Base-by-base conservation (phyloP, 768 basidiomycete species). In the Xanthoconium purpureum region DNA sequence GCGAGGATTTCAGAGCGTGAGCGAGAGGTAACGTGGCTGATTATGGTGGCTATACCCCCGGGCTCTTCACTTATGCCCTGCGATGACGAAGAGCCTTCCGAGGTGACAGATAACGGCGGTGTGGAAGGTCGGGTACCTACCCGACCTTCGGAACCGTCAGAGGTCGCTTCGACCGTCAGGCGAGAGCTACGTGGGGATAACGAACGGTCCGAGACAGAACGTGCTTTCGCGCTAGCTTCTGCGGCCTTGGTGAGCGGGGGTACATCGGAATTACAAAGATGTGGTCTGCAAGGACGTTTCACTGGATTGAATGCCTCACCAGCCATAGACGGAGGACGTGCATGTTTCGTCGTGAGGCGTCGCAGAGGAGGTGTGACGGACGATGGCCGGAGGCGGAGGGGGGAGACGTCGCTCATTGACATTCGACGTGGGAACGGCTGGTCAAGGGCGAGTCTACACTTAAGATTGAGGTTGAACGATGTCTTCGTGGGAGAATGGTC, bases 1-100 rank as follows among this genome's bases (percentile, higher is more conserved):
- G 71, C 69, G 38, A 77, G 66, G 45, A 79, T 73, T 52, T 78
- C 74, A 30, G 70, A 69, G 50, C 65, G 70, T 3, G 76, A 57
- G 40, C 74, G 77, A 11, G 66, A 63, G 13, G 64, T 55, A n/a
- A 67, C 52, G 46, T 63, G 64, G 36, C 66, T 72, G 61, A 72
- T 75, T 33, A 77, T 77, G 8, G 70, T 77, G 38, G 75, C 77
- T 43, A 63, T 66, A 35, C 75, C 74, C 6, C 60, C 63, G 9
- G 53, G 42, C 20, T 61, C 66, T 50, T 60, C 59, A 54, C 54
- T 45, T n/a, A 40, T 32, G 15, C 62, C 60, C 54, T 63, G 63
- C 51, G 63, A 65, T 47, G 66, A 63, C 11, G 63, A 68, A 38
- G 70, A 63, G 28, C 52, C 43, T 36, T 57, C 64, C 12, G 68